A percentile compares a stretch with the other conserved stretches of the same genome.
Evolutionary conservation across 345 rosid species (phyloP).

Genomic region (Syzygium aromaticum): DNA sequence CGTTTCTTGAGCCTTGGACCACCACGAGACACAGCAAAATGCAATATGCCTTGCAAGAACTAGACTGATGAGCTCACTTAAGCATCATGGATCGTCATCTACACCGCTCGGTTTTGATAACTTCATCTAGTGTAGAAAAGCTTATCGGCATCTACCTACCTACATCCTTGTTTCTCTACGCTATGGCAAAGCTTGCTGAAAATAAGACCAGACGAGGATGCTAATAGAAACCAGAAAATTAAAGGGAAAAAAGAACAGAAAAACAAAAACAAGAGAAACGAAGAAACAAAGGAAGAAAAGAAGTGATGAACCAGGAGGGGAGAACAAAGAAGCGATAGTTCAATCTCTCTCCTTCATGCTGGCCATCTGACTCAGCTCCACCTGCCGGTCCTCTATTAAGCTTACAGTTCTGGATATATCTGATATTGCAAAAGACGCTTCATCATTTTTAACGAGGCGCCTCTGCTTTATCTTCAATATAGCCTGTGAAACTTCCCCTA

Average conservation of each 20-base stretch:
- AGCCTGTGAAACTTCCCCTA: conserved; percentile 75
- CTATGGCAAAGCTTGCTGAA: not conserved
- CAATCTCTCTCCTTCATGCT: conserved; percentile 22
- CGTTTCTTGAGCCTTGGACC: not conserved
- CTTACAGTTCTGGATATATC: conserved; percentile 52
- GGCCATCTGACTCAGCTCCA: conserved; percentile 53
- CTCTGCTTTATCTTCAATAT: conserved; percentile 63
- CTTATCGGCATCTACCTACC: not conserved
- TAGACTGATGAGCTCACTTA: not conserved
- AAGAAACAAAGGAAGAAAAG: not conserved
- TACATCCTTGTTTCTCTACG: not conserved
- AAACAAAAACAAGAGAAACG: not conserved
- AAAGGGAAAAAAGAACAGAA: not conserved
- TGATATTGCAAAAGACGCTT: conserved; percentile 24
- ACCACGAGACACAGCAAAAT: not conserved
- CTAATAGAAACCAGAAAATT: not conserved
- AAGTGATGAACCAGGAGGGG: not conserved
- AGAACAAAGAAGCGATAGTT: not conserved
- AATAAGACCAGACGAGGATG: not conserved
- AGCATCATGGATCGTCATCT: not conserved
- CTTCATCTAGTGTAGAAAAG: not conserved
- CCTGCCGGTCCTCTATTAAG: conserved; percentile 60
- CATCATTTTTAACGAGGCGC: conserved; percentile 20
- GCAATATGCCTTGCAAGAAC: not conserved
- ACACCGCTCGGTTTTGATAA: not conserved